Percentiles rank a stretch among this genome's conserved stretches.
phyloP scores from a whole-genome alignment of 208 protist genomes.

The Leishmania arabica region DNA sequence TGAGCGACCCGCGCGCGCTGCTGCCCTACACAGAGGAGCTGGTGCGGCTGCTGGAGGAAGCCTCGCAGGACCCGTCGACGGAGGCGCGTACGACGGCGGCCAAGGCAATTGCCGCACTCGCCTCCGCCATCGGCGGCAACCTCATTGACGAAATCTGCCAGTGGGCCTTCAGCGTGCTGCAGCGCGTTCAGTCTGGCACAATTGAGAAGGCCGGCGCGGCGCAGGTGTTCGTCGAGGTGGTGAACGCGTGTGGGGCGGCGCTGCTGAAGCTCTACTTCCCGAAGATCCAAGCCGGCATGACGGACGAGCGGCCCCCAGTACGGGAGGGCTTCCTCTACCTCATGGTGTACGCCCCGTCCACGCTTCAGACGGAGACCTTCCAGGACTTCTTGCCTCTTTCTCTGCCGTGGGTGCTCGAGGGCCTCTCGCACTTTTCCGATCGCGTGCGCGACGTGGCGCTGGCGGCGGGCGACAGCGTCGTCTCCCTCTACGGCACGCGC shows the following conservation, averaged over 20 bases:
- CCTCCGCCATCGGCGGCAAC: slow-evolving; percentile 65
- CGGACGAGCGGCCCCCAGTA: slow-evolving; percentile 80
- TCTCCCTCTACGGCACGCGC: slow-evolving; percentile 87
- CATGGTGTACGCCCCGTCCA: slow-evolving; percentile 91
- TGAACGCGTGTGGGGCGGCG: slow-evolving; percentile 63
- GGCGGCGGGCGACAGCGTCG: slow-evolving; percentile 87
- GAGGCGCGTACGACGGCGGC: slow-evolving; percentile 88
- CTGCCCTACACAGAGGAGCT: slow-evolving; percentile 88
- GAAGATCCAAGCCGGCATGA: slow-evolving; percentile 74
- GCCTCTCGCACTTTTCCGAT: slow-evolving; percentile 91
- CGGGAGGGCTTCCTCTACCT: slow-evolving; percentile 93
- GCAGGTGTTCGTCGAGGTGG: slow-evolving; percentile 91
- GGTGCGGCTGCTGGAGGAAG: slow-evolving; percentile 82
- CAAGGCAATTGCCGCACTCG: slow-evolving; percentile 84
- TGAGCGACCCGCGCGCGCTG: slow-evolving; percentile 82
- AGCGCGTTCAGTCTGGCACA: slow-evolving; percentile 60
- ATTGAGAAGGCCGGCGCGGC: slow-evolving; percentile 93
- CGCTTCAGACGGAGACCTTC: slow-evolving; percentile 66
- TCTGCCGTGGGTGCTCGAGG: slow-evolving; percentile 90
- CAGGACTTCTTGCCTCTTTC: slow-evolving; percentile 79
- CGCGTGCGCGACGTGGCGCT: slow-evolving; percentile 88
- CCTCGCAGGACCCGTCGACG: slow-evolving; percentile 82
- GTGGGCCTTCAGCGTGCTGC: slow-evolving; percentile 84
- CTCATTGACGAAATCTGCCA: slow-evolving; percentile 71
- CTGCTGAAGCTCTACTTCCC: slow-evolving; percentile 70